These are phyloP conservation scores for Aspergillus vadensis DNA, from an alignment of 2,329 filamentous ascomycete genomes.

Conservation along the genomic window DNA sequence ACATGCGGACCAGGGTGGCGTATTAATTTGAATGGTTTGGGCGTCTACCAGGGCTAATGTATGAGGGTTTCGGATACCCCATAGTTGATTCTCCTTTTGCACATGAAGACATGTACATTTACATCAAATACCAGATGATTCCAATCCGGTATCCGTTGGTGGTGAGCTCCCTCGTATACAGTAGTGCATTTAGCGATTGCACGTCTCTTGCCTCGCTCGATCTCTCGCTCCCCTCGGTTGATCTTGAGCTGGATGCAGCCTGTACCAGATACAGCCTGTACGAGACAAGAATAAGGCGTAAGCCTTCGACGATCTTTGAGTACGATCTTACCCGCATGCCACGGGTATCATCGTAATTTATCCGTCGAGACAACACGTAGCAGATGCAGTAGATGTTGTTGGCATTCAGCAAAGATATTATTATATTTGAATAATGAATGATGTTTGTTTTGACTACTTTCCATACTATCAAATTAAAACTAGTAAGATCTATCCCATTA, in stretches of 20 bases:
- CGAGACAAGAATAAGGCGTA: constrained; percentile 49
- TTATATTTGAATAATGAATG: too few species aligned
- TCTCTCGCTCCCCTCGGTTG: constrained; percentile 38
- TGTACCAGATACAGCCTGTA: constrained; percentile 34
- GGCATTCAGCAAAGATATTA: too few species aligned
- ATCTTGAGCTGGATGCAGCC: constrained; percentile 47
- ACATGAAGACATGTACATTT: not conserved
- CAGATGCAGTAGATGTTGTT: too few species aligned
- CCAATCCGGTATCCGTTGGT: not conserved
- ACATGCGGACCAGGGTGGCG: constrained; percentile 60
- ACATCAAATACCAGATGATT: not conserved
- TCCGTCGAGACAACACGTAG: constrained; percentile 43
- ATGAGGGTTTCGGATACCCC: constrained; percentile 29
- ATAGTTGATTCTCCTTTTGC: constrained; percentile 17
- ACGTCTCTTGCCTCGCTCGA: constrained; percentile 56
- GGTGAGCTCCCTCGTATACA: not conserved
- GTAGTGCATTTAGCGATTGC: not conserved
- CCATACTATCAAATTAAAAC: too few species aligned
- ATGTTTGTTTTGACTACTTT: too few species aligned
- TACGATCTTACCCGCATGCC: constrained; percentile 47
- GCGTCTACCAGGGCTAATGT: constrained; percentile 25
- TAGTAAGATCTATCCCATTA: too few species aligned
- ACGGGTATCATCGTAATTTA: constrained; percentile 50
- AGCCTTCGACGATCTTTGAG: constrained; percentile 52
- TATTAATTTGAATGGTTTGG: constrained; percentile 45